These are phyloP conservation scores for Emergomyces pasteurianus DNA, from an alignment of 2,329 filamentous ascomycete species.

Conservation along the genomic window DNA sequence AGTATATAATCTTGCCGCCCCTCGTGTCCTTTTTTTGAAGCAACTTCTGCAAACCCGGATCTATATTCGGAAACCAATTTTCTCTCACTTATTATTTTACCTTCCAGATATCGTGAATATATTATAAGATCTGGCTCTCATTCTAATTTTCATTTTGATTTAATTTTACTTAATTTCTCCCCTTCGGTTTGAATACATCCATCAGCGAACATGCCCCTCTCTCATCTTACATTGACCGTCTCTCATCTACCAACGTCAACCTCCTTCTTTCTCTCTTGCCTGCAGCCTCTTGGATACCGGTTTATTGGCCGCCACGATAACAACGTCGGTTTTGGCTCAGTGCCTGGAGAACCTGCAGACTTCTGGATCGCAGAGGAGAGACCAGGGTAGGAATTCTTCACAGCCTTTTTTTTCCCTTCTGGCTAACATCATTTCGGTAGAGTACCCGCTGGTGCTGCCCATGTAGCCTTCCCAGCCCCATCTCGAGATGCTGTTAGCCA, in stretches of 20 bases:
- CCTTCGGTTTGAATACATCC: neutral
- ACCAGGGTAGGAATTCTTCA: conserved; percentile 34
- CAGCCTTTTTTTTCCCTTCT: neutral
- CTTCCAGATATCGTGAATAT: neutral
- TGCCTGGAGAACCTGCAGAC: conserved; percentile 42
- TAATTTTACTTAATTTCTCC: neutral
- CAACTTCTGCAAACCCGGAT: neutral
- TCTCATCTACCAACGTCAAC: conserved; percentile 65
- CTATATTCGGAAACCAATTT: neutral
- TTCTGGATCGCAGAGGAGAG: conserved; percentile 54
- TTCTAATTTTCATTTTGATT: neutral
- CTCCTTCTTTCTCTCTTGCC: conserved; percentile 70
- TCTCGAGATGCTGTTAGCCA: conserved; percentile 54
- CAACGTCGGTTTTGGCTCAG: conserved; percentile 49
- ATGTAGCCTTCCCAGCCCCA: conserved; percentile 57
- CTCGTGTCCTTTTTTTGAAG: neutral
- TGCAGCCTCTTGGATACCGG: conserved; percentile 65
- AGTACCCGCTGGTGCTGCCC: conserved; percentile 42
- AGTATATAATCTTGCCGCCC: neutral
- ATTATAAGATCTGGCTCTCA: neutral
- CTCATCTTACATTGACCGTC: conserved; percentile 55
- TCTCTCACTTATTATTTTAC: neutral
- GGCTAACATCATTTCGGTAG: conserved; percentile 19
- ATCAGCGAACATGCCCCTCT: conserved; percentile 43
- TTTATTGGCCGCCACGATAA: conserved; percentile 54